Evolutionary conservation across 2,329 filamentous ascomycete genomes (phyloP), one percentile per base, ranked within the genome.

Genomic region (Trichoderma breve): DNA sequence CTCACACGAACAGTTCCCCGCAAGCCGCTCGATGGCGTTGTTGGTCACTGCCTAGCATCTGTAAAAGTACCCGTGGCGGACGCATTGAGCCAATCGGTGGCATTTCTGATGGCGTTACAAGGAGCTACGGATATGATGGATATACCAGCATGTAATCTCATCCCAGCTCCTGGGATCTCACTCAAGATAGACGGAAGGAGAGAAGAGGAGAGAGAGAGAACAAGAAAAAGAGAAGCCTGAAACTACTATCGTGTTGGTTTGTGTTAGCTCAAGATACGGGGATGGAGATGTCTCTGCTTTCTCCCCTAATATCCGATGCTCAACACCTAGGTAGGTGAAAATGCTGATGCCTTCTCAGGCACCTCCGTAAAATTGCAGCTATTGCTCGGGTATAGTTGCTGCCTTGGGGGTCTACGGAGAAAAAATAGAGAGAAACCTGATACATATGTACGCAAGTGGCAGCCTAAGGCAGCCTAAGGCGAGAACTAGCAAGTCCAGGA

Each of bases 291-390:
- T 21, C n/a, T 6, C n/a, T 60, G 55, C 26, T n/a, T 58, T 14
- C 6, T n/a, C 28, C 24, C 26, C 1, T 30, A 30, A 30, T 51
- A 51, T 51, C 43, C 43, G 43, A 47, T 32, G 18, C 26, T 28
- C 2, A 12, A 24, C 11, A 39, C 12, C 24, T 4, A 9, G 11
- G 3, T 2, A 39, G 15, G 7, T 57, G 14, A 9, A 11, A 30
- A 64, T 60, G 34, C 55, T 68, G 53, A 60, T 68, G 65, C 65
- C 65, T 68, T 24, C 18, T 47, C 65, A 68, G 65, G 65, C 65
- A 68, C 53, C 51, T 32, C 18, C 36, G 47, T 60, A 12, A 21
- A 43, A 8, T 28, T 34, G 43, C n/a, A 51, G n/a, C n/a, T 21
- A 51, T 51, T 51, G 8, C 43, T 51, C 39, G 39, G 39, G 18